Base-by-base conservation (phyloP, 2,329 filamentous ascomycete genomes). In the Spiromastix sp. region DNA sequence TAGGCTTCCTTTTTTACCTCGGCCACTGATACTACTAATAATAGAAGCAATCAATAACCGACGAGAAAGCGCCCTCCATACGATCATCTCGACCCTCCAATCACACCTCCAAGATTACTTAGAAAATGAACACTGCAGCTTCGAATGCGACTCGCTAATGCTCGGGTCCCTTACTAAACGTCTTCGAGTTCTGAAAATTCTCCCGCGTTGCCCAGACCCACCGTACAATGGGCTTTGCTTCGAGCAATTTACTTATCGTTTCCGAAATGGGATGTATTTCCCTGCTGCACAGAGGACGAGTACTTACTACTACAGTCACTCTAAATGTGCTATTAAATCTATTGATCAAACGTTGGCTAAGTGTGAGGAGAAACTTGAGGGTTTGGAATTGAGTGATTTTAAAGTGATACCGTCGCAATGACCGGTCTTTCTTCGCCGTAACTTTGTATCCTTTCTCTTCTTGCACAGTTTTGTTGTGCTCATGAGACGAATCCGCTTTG, bases 131-230 rank as follows among this genome's bases (percentile, higher is more conserved):
- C 43, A 42, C 21, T 46, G 43, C 29, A 42, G 38, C 27, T 44
- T 44, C 22, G 43, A 46, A 37, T 46, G 43, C 20, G 43, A 44
- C 16, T 37, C 43, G 3, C 35, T 42, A 19, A 44, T 46, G 39
- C 35, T 42, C 18, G 39, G 39, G 10, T 36, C 39, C 3, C 32
- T 46, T 11, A 44, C 42, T 5, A 46, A 44, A 31, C 37, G 41
- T 4, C 29, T 46, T 6, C 25, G 27, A 5, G 30, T 39, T 2
- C 32, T 44, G 8, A 33, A 41, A n/a, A 39, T 46, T 17, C 33
- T 42, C 13, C 43, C 43, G 10, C 19, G 36, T 24, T 33, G 37
- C 10, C 43, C 43, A 2, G 40, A 42, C 8, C 19, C 43, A 5
- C 41, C 43, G 9, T 46, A 37, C 34, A 15, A 25, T 9, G 43